These are phyloP conservation scores for Solanum pinnatisectum DNA, from an alignment of 257 asterid species.

Conservation along the genomic window DNA sequence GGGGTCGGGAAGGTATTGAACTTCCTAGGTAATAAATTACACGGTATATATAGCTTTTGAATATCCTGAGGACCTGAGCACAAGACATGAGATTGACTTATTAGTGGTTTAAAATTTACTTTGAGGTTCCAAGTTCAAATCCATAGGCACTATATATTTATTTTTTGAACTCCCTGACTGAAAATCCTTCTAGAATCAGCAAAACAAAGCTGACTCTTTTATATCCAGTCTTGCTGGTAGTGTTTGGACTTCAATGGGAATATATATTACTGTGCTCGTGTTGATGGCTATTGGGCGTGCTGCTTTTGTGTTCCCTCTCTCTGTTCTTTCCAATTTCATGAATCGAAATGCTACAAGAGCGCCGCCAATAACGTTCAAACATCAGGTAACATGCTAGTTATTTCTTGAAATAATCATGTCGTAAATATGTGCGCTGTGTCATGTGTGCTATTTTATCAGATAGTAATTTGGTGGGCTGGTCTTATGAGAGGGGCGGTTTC, in stretches of 20 bases:
- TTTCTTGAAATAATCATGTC: background rate
- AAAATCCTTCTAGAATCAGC: background rate
- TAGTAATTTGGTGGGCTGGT: constrained; percentile 97
- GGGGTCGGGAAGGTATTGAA: background rate
- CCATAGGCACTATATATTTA: background rate
- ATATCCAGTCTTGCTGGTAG: constrained; percentile 19
- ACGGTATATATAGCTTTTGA: background rate
- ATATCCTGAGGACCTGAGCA: background rate
- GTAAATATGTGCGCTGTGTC: background rate
- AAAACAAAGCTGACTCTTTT: background rate
- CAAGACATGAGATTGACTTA: background rate
- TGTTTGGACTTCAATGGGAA: constrained; percentile 34
- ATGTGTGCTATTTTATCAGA: constrained; percentile 16
- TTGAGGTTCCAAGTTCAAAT: background rate
- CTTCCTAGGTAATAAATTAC: background rate
- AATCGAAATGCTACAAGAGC: constrained; percentile 43
- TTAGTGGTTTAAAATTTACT: background rate
- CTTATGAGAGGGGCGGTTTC: constrained; percentile 98
- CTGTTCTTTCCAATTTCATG: constrained; percentile 62
- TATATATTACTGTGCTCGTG: constrained; percentile 45
- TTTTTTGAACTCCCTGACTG: background rate
- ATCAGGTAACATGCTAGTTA: constrained; percentile 42
- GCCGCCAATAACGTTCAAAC: constrained; percentile 46
- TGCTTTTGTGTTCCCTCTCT: constrained; percentile 87
- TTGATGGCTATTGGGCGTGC: constrained; percentile 79